phyloP scores from a whole-genome alignment of 2,329 filamentous ascomycete species.

The Neofusicoccum laricinum region DNA sequence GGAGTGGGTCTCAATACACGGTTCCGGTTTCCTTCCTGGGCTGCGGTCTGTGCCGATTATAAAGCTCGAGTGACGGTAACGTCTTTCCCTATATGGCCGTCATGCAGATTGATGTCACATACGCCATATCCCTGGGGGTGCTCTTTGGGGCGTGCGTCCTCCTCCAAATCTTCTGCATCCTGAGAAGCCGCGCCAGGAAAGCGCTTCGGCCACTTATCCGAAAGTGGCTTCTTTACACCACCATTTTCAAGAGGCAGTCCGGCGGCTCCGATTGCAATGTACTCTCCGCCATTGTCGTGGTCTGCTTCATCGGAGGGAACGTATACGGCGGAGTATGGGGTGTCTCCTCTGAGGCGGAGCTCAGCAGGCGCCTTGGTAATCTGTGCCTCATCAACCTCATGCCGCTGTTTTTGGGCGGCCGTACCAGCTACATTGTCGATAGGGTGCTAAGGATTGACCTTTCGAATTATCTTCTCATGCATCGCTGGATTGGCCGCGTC shows the following conservation, averaged over 20 bases:
- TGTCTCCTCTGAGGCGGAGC: not conserved
- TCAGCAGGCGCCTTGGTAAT: conserved; percentile 17
- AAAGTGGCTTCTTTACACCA: conserved; percentile 16
- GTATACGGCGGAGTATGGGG: conserved; percentile 6
- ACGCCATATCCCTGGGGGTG: not conserved
- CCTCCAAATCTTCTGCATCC: not conserved
- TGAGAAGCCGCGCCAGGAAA: not conserved
- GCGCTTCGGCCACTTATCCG: conserved; percentile 6
- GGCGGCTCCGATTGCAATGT: conserved; percentile 10
- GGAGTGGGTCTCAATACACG: not conserved
- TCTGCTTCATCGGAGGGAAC: conserved; percentile 15
- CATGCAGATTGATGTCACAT: too few relatives aligned
- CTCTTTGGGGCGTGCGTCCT: not conserved
- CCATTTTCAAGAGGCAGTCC: not conserved
- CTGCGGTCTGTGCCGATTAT: not conserved
- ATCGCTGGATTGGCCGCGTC: conserved; percentile 18
- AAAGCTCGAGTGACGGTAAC: not conserved
- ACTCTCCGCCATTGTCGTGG: not conserved
- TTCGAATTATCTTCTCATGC: conserved; percentile 13
- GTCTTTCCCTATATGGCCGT: not conserved
- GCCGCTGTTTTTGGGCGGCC: conserved; percentile 18
- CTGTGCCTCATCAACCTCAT: conserved; percentile 19
- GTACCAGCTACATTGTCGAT: conserved; percentile 17
- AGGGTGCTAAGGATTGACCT: conserved; percentile 6
- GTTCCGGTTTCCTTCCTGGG: not conserved